Conservation (phyloP, 2,329 filamentous ascomycete species). For the Fusarium tanahbumbuense region DNA sequence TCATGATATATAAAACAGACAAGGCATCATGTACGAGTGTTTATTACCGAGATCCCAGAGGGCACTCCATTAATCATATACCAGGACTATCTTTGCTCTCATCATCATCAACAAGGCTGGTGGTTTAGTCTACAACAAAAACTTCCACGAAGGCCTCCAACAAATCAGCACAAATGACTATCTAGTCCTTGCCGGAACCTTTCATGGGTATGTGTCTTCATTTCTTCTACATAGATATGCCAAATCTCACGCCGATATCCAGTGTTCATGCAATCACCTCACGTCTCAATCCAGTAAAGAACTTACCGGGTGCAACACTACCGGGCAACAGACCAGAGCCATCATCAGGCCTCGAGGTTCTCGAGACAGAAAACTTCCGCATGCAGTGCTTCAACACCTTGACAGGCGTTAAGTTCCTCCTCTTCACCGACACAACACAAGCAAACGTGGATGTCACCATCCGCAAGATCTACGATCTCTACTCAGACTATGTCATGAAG, state of each 20-base stretch:
- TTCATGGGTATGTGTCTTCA: conserved; percentile 77
- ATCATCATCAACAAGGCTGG: conserved; percentile 99
- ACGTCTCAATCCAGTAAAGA: conserved; percentile 68
- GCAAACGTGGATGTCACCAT: conserved; percentile 87
- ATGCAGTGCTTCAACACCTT: conserved; percentile 96
- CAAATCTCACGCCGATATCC: conserved; percentile 18
- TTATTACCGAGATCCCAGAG: background rate
- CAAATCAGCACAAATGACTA: conserved; percentile 96
- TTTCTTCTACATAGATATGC: conserved; percentile 14
- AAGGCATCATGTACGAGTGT: conserved; percentile 33
- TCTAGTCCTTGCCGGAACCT: conserved; percentile 94
- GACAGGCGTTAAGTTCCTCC: conserved; percentile 93
- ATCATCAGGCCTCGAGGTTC: conserved; percentile 85
- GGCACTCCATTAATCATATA: conserved; percentile 5
- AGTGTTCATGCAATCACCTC: conserved; percentile 78
- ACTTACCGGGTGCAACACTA: conserved; percentile 50
- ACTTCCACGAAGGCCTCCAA: conserved; percentile 87
- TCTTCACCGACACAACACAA: conserved; percentile 92
- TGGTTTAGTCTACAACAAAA: conserved; percentile 94
- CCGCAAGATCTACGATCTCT: conserved; percentile 90
- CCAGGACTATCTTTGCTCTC: conserved; percentile 92
- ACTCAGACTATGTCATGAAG: conserved; percentile 98
- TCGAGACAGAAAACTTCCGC: conserved; percentile 94
- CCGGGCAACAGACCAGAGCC: conserved; percentile 67
- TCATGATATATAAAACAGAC: conserved; percentile 11